These are phyloP conservation scores for Chaetomium cochliodes DNA, from an alignment of 495 filamentous ascomycete species.

Conservation along the genomic window DNA sequence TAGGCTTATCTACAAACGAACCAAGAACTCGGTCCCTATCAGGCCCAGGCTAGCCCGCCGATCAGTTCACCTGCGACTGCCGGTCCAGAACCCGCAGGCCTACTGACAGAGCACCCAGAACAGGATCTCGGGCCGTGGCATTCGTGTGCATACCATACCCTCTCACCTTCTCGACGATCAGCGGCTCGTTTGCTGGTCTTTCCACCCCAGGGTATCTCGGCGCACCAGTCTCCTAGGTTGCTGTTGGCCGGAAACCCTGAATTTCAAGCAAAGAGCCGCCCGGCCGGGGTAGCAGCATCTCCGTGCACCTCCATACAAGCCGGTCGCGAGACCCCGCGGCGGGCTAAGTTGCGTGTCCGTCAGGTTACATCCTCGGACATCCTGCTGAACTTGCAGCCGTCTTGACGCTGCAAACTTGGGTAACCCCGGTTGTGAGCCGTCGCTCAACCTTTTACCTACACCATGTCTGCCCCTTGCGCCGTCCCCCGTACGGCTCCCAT, in stretches of 20 bases:
- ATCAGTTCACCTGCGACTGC: conserved; percentile 10
- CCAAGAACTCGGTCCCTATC: conserved; percentile 1
- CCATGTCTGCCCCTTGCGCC: conserved; percentile 51
- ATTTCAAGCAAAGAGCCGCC: conserved; percentile 2
- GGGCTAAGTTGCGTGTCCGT: neutral
- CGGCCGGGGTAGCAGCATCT: conserved; percentile 1
- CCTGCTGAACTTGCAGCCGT: neutral
- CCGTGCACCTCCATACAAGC: conserved; percentile 2
- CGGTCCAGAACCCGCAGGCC: neutral
- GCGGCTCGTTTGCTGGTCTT: conserved; percentile 16
- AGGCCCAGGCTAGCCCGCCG: neutral
- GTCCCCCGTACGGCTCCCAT: conserved; percentile 57
- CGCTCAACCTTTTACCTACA: conserved; percentile 36
- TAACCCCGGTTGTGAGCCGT: conserved; percentile 24
- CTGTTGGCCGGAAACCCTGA: neutral
- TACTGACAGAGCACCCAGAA: conserved; percentile 5
- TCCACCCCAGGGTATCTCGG: conserved; percentile 6
- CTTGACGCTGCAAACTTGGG: conserved; percentile 3
- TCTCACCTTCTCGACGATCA: conserved; percentile 4
- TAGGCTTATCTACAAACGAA: conserved; percentile 11
- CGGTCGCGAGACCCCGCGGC: conserved; percentile 8
- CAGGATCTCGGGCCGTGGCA: conserved; percentile 5
- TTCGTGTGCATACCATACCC: conserved; percentile 28
- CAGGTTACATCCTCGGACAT: conserved; percentile 18
- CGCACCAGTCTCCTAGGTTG: conserved; percentile 1